phyloP scores from a whole-genome alignment of 2,329 filamentous ascomycete species.

The Cladosporium oxysporum region DNA sequence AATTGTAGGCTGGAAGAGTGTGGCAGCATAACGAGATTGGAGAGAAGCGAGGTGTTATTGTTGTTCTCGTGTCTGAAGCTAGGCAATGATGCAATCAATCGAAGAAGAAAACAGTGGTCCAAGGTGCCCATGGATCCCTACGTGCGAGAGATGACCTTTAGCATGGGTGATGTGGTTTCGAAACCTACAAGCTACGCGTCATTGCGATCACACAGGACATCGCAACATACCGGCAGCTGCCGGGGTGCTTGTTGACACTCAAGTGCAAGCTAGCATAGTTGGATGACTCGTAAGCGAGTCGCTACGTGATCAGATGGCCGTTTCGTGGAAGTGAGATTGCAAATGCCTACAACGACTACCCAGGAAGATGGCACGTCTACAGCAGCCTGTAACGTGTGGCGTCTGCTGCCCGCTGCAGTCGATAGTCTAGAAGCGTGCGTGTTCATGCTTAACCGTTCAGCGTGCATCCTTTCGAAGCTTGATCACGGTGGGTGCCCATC shows the following conservation, averaged over 20 bases:
- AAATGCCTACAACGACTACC: background rate
- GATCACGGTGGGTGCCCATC: background rate
- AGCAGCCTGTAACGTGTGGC: background rate
- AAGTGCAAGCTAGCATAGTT: background rate
- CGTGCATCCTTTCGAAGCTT: background rate
- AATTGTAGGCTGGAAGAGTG: no score
- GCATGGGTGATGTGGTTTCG: background rate
- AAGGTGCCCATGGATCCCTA: background rate
- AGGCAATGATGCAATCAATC: background rate
- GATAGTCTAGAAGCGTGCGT: background rate
- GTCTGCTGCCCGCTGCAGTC: background rate
- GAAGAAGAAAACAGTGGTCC: background rate
- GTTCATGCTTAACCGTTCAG: background rate
- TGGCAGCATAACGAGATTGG: no score
- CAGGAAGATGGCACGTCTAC: background rate
- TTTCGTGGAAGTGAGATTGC: background rate
- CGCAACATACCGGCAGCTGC: background rate
- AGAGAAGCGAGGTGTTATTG: no score
- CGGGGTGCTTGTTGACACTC: background rate
- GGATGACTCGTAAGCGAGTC: background rate
- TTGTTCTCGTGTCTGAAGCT: background rate
- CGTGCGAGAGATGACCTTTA: background rate
- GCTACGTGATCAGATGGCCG: background rate
- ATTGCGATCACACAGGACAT: background rate
- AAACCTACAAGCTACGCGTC: background rate